Percentiles rank a stretch among this genome's conserved stretches.
phyloP scores from a whole-genome alignment of 305 asterid genomes.

The Fraxinus sp. region DNA sequence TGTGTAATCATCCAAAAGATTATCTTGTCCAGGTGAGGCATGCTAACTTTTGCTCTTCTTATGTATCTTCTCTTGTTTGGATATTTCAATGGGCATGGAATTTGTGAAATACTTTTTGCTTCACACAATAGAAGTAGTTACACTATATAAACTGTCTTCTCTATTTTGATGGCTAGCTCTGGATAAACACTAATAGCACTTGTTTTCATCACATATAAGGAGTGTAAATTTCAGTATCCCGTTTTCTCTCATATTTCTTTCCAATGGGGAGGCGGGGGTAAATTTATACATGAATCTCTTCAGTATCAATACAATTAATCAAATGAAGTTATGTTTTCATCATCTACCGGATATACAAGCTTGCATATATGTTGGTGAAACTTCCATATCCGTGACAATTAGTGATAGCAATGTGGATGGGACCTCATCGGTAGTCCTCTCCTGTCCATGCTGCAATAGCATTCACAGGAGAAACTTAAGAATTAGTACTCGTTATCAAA shows the following conservation, averaged over 20 bases:
- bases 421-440: constrained; percentile 37
- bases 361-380: constrained; percentile 36
- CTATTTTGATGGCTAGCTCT: constrained; percentile 19
- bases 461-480: constrained; percentile 23
- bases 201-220: background rate
- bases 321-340: constrained; percentile 10
- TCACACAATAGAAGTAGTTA: background rate
- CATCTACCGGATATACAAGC: constrained; percentile 30
- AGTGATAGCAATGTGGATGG: constrained; percentile 41
- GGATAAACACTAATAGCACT: background rate
- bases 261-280: background rate
- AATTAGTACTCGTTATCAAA: background rate
- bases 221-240: background rate
- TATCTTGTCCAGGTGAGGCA: constrained; percentile 17
- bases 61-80: constrained; percentile 3
- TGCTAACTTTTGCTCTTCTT: constrained; percentile 10
- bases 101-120: background rate
- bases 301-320: constrained; percentile 6
- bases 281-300: background rate
- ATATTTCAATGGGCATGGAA: background rate
- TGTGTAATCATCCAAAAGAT: constrained; percentile 8
- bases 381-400: constrained; percentile 42
- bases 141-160: constrained; percentile 17
- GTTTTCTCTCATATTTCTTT: background rate
- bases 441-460: constrained; percentile 36